Evolutionary conservation across 1,284 basidiomycete genomes (phyloP), one percentile per base, ranked within the genome.

Genomic region (Salmacisia buchloeana): DNA sequence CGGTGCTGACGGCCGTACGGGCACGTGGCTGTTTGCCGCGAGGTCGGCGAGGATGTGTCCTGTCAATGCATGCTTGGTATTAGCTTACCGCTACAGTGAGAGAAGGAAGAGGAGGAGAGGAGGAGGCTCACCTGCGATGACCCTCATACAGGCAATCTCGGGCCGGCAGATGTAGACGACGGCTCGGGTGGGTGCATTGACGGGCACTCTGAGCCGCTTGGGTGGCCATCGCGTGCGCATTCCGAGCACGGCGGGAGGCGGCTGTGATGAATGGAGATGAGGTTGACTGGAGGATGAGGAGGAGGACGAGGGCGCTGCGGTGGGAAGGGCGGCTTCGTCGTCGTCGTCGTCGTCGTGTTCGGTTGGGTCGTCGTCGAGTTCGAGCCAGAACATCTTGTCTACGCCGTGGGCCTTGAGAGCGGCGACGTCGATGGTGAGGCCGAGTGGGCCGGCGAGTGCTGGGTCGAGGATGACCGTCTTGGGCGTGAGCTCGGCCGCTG

Each of bases 321-420:
- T 15, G 27, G 29, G 10, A n/a, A 29, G n/a, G 49, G 56, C 12
- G 54, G 15, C n/a, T 2, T 34, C 29, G 9, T 29, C 54, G 56
- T 21, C 35, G 2, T 58, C 33, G 9, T 27, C 34, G 13, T 38
- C 21, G 34, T 58, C 34, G 34, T 58, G 27, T 12, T 38, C 56
- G 56, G 56, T 68, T 21, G 68, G 65, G 6, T 69, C 63, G 46
- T 98, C 96, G 49, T 54, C 49, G 29, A 54, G 49, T n/a, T 54
- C 49, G 29, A 98, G 86, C 96, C 96, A 99, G 81, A 96, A 97
- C 89, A 99, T 94, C 83, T 96, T 96, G 82, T 97, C 94, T 3
- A 98, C 93, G 3, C 92, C 94, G 85, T 97, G 94, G 79, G 97
- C 91, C 86, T 97, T 96, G 64, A 98, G 83, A 23, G 92, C 81